These are phyloP conservation scores for Candida insectorum DNA, from an alignment of 805 yeast genomes.

Conservation along the genomic window DNA sequence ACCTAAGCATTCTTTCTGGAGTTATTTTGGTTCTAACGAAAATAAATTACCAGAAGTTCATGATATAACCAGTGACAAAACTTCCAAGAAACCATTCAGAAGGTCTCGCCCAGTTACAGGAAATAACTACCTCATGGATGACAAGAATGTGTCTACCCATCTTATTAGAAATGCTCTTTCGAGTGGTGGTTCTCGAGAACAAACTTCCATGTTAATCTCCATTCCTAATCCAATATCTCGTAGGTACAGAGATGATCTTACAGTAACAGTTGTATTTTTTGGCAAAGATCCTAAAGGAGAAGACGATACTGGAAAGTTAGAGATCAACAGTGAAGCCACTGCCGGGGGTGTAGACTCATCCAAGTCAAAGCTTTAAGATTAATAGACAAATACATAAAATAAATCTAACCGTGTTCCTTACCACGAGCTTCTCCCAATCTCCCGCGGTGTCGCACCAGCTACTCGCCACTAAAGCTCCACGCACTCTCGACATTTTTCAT, in stretches of 20 bases:
- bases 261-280: conserved; percentile 93
- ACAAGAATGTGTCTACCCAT: conserved; percentile 88
- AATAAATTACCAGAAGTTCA: conserved; percentile 59
- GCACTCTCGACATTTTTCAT: not conserved
- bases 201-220: conserved; percentile 81
- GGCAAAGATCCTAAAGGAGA: conserved; percentile 52
- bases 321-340: conserved; percentile 55
- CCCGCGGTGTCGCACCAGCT: no score
- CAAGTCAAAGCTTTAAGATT: conserved; percentile 45
- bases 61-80: conserved; percentile 57
- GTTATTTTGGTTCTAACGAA: conserved; percentile 37
- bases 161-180: conserved; percentile 88
- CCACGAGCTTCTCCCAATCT: no score
- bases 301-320: conserved; percentile 47
- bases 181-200: conserved; percentile 82
- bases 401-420: no score
- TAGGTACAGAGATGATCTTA: conserved; percentile 90
- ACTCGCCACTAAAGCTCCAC: no score
- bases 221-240: conserved; percentile 91
- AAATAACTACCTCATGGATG: conserved; percentile 61
- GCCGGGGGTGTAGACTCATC: conserved; percentile 49
- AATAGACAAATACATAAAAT: no score
- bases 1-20: conserved; percentile 48
- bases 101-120: conserved; percentile 34
- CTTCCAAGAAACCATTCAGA: conserved; percentile 74